Evolutionary conservation across 2,329 filamentous ascomycete species (phyloP).

Genomic region (Aspergillus ochraceus): DNA sequence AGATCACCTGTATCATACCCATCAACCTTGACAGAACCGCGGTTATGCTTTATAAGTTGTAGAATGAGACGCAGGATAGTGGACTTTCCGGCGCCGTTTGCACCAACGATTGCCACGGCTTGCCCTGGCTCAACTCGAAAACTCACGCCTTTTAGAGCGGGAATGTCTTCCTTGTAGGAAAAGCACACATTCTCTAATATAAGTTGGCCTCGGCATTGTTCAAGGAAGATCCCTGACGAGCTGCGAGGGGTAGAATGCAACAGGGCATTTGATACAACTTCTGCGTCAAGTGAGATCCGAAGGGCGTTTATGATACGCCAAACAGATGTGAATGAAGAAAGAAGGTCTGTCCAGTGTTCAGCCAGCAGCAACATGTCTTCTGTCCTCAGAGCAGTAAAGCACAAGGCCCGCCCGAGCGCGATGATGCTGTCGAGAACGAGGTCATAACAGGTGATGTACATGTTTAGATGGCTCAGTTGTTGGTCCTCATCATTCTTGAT

Average conservation of each 20-base stretch:
- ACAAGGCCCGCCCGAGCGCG: not conserved
- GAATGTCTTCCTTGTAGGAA: not conserved
- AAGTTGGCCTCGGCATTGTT: not conserved
- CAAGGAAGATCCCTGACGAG: not conserved
- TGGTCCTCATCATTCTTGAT: not conserved
- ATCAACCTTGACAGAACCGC: not conserved
- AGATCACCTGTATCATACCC: not conserved
- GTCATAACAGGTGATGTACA: not conserved
- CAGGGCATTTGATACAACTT: not conserved
- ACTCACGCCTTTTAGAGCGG: not conserved
- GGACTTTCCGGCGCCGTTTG: not conserved
- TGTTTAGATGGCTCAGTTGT: not conserved
- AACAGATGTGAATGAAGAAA: not conserved
- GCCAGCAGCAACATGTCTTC: not conserved
- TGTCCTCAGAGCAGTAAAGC: not conserved
- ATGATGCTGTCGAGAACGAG: not conserved
- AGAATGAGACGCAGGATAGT: not conserved
- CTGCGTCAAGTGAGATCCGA: not conserved
- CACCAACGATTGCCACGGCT: not conserved
- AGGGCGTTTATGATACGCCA: not conserved
- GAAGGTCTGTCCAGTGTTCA: not conserved
- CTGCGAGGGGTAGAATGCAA: not conserved
- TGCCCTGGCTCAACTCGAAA: not conserved
- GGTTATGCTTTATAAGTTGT: not conserved
- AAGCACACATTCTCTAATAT: not conserved